These are phyloP conservation scores for Panaeolus papilionaceus DNA, from an alignment of 768 basidiomycete species.

Conservation along the genomic window DNA sequence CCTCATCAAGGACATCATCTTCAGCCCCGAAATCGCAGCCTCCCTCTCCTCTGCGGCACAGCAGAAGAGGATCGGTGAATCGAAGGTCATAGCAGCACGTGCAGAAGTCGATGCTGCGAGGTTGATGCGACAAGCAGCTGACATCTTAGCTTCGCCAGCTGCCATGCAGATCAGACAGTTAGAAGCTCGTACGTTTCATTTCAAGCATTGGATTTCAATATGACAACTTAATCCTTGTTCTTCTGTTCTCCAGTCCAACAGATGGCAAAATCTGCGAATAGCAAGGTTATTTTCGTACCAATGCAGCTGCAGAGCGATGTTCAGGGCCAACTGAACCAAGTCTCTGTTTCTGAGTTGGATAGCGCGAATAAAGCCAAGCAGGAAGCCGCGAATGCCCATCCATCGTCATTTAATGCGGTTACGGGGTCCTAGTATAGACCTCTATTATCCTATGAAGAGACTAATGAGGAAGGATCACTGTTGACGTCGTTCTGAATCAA, in stretches of 20 bases:
- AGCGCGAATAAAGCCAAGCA: neutral
- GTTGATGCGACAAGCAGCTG: conserved; percentile 95
- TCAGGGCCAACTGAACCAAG: conserved; percentile 51
- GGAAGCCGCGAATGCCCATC: neutral
- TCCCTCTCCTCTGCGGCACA: conserved; percentile 94
- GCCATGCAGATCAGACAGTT: conserved; percentile 98
- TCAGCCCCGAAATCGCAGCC: conserved; percentile 86
- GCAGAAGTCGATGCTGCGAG: conserved; percentile 95
- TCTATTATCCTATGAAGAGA: too few relatives aligned
- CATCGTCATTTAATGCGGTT: neutral
- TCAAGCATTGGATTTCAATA: neutral
- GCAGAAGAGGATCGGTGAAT: conserved; percentile 95
- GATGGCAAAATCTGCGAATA: conserved; percentile 86
- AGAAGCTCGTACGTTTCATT: conserved; percentile 66
- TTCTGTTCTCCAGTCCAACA: conserved; percentile 62
- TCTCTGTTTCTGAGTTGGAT: conserved; percentile 25
- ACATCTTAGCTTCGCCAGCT: conserved; percentile 94
- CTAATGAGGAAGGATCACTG: too few relatives aligned
- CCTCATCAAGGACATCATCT: conserved; percentile 93
- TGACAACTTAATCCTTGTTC: neutral
- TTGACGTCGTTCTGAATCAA: too few relatives aligned
- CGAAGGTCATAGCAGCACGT: conserved; percentile 92
- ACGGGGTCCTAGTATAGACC: too few relatives aligned
- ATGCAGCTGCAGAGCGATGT: conserved; percentile 88
- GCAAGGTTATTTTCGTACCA: conserved; percentile 93